A percentile compares a stretch with the other conserved stretches of the same genome.
Evolutionary conservation across 148 eudicot genomes (phyloP).

Genomic region (Oxyria digyna): DNA sequence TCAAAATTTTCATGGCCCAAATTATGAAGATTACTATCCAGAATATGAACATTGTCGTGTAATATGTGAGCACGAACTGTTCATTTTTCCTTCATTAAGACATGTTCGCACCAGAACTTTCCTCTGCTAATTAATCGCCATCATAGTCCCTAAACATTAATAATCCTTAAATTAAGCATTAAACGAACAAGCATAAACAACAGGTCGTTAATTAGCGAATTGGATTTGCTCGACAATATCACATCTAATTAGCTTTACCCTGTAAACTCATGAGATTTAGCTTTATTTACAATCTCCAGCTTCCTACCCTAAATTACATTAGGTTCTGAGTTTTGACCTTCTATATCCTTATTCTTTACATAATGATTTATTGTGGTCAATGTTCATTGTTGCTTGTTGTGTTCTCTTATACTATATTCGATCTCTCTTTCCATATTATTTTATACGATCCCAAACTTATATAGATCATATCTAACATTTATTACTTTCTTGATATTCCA

Average conservation of each 20-base stretch:
- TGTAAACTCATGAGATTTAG: background rate
- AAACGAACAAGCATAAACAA: background rate
- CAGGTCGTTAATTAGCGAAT: background rate
- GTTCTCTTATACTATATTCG: background rate
- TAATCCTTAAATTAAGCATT: background rate
- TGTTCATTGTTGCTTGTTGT: background rate
- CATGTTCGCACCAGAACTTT: too few relatives aligned
- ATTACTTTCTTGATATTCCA: background rate
- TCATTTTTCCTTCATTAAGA: too few relatives aligned
- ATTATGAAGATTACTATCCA: too few relatives aligned
- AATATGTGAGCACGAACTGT: too few relatives aligned
- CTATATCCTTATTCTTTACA: background rate
- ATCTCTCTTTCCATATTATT: background rate
- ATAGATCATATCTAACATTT: background rate
- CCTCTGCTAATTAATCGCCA: too few relatives aligned
- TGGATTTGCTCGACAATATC: background rate
- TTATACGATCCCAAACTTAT: background rate
- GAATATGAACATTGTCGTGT: too few relatives aligned
- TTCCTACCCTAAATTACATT: background rate
- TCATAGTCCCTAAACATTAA: background rate
- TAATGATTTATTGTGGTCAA: background rate
- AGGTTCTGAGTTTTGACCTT: background rate
- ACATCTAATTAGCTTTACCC: constrained; percentile 3
- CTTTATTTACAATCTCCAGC: background rate
- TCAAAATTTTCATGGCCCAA: too few relatives aligned